Evolutionary conservation across 495 filamentous ascomycete species (phyloP).

Genomic region (Xylaria telfairii): DNA sequence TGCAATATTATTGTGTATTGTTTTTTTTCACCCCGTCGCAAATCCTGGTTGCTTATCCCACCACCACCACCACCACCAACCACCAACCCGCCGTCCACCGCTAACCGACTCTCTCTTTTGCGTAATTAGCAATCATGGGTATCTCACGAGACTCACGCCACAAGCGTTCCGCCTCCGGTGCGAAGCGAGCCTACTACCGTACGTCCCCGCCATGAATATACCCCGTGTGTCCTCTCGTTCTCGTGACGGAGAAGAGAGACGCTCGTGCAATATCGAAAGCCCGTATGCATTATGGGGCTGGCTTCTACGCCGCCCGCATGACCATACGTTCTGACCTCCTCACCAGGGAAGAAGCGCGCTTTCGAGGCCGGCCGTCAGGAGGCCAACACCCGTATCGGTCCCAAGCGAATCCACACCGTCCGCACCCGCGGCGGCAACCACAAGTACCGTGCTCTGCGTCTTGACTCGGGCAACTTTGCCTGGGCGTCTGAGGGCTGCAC

Average conservation of each 20-base stretch:
- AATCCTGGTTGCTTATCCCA: slow-evolving; percentile 13
- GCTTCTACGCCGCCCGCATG: slow-evolving; percentile 29
- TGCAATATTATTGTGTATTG: not conserved
- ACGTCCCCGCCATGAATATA: slow-evolving; percentile 45
- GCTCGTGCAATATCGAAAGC: slow-evolving; percentile 56
- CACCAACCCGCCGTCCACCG: slow-evolving; percentile 11
- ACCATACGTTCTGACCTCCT: slow-evolving; percentile 68
- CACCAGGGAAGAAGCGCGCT: slow-evolving; percentile 81
- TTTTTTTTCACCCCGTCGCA: not conserved
- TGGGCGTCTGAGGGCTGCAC: slow-evolving; percentile 97
- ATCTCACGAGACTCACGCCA: slow-evolving; percentile 99
- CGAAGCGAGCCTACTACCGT: slow-evolving; percentile 93
- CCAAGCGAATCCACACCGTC: slow-evolving; percentile 98
- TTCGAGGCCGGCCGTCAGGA: slow-evolving; percentile 99
- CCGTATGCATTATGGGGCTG: slow-evolving; percentile 50
- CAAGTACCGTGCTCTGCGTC: slow-evolving; percentile 98
- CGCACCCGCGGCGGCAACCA: slow-evolving; percentile 98
- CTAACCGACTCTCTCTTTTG: slow-evolving; percentile 28
- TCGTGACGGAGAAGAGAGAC: slow-evolving; percentile 19
- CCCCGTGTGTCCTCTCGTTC: slow-evolving; percentile 27
- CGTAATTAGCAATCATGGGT: slow-evolving; percentile 77
- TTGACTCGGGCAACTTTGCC: slow-evolving; percentile 99
- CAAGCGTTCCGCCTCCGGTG: slow-evolving; percentile 97
- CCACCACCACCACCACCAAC: not conserved
- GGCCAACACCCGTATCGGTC: slow-evolving; percentile 97